These are phyloP conservation scores for Coemansia sp. DNA, from an alignment of 192 early-diverging fungal genomes.

Conservation along the genomic window DNA sequence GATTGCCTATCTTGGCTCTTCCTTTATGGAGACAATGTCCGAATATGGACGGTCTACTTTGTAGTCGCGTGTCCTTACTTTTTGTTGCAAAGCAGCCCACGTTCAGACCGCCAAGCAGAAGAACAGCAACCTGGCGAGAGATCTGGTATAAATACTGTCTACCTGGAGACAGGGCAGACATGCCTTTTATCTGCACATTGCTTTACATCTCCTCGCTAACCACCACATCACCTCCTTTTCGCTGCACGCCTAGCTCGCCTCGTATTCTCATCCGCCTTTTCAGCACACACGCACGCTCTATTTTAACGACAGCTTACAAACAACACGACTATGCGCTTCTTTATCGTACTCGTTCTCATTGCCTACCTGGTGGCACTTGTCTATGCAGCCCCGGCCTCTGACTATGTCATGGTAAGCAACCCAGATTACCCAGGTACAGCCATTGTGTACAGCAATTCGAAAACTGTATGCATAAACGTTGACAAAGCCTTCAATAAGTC, in stretches of 20 bases:
- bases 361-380: not conserved
- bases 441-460: not conserved
- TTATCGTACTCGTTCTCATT: not conserved
- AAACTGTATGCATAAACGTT: slow-evolving; percentile 6
- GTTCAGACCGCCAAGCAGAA: too few relatives aligned
- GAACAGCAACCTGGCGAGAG: too few relatives aligned
- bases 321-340: not conserved
- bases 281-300: too few relatives aligned
- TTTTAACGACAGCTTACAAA: too few relatives aligned
- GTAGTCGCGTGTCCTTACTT: not conserved
- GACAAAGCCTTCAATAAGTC: not conserved
- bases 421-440: too few relatives aligned
- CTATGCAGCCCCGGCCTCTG: not conserved
- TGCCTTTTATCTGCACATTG: not conserved
- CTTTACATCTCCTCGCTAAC: not conserved
- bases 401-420: not conserved
- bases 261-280: not conserved
- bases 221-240: not conserved
- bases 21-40: not conserved
- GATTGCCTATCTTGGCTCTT: too few relatives aligned
- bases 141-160: too few relatives aligned
- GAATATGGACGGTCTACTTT: not conserved
- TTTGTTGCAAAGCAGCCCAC: not conserved
- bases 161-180: too few relatives aligned
- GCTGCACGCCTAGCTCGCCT: not conserved